Evolutionary conservation across 371 early-diverging fungal genomes (phyloP).

Genomic region (Thermomucor indicae-seudaticae): DNA sequence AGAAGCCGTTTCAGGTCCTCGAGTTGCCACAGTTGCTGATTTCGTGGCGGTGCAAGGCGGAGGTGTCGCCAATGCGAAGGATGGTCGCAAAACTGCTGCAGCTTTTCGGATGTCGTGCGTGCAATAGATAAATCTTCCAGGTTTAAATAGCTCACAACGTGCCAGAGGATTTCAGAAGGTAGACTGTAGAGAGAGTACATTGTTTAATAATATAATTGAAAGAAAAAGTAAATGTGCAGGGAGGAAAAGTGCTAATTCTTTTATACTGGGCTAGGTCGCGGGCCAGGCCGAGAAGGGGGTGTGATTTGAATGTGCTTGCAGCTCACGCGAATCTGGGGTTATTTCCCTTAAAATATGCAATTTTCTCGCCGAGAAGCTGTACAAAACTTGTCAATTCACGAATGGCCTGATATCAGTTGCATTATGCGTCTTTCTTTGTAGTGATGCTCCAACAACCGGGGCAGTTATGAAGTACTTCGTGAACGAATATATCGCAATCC

Average conservation of each 20-base stretch:
- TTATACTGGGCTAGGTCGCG: constrained; percentile 12
- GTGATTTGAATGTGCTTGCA: too few relatives aligned
- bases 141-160: constrained; percentile 6
- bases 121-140: constrained; percentile 13
- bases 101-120: constrained; percentile 11
- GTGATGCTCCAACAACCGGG: constrained; percentile 71
- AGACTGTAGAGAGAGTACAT: constrained; percentile 2
- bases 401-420: too few relatives aligned
- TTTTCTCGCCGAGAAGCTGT: too few relatives aligned
- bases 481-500: constrained; percentile 92
- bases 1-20: constrained; percentile 18
- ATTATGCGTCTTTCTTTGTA: too few relatives aligned
- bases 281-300: constrained; percentile 13
- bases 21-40: constrained; percentile 18
- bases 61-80: constrained; percentile 23
- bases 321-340: too few relatives aligned
- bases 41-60: constrained; percentile 3
- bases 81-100: constrained; percentile 20
- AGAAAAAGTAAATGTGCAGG: neutral
- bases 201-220: neutral
- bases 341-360: too few relatives aligned
- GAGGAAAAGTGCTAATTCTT: constrained; percentile 1
- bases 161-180: constrained; percentile 16
- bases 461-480: constrained; percentile 92
- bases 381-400: too few relatives aligned